Base-by-base conservation (phyloP, 116 monocot genomes). In the Dioscorea cayenensis region DNA sequence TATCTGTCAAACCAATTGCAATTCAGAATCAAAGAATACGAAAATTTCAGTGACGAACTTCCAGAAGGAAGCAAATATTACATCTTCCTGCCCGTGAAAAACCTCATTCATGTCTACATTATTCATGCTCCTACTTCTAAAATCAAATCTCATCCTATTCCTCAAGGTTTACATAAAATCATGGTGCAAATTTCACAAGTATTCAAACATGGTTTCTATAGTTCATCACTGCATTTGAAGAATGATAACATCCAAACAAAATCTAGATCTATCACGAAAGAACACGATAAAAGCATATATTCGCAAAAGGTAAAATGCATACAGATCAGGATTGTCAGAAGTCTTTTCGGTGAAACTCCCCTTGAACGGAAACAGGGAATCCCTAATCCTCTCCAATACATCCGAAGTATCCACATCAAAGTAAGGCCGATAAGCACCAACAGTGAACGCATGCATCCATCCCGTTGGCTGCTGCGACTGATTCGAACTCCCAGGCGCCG, bases 401-500 rank as follows among this genome's bases (percentile, higher is more conserved):
- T 95, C 92, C 3, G 92, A 78, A 7, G 95, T 92, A 55, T 95
- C 95, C 8, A 95, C 85, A 75, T 95, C 95, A 36, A 92, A 95
- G 65, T 95, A 95, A 5, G 85, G 89, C 68, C 80, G 86, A 78
- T 95, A 95, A 9, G 95, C 85, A 49, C 71, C 87, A 0, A 95
- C 85, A 16, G 89, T 84, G 72, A 95, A 87, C 69, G 52, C 71
- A 35, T 73, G 74, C 71, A 87, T 77, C 95, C 95, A 95, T 27
- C 92, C 95, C 7, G 64, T 59, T 49, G 75, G 75, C 49, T 72
- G 75, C 49, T 72, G 80, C 8, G 81, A 20, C 36, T 85, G 85
- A 2, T 74, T 78, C 29, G 86, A 72, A 38, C 71, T 66, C 23
- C 83, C 86, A 21, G 66, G 67, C 16, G 71, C 89, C 23, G 89